Evolutionary conservation across 2,329 filamentous ascomycete genomes (phyloP), one percentile per base, ranked within the genome.

Genomic region (Epichloe amarillans): DNA sequence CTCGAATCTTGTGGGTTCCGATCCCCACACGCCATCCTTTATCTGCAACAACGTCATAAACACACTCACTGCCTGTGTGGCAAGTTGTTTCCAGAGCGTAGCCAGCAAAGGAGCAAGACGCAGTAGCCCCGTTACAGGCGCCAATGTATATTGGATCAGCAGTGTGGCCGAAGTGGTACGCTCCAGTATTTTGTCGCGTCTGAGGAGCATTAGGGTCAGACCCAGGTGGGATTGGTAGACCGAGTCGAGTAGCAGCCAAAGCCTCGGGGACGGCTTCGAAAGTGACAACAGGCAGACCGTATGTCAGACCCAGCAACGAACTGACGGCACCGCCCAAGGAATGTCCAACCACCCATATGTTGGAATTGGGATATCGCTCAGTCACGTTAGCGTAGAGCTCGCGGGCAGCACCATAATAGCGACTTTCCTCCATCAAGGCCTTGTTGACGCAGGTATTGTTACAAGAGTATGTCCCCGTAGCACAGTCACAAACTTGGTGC

Each of bases 141-240:
- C 93, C 93, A 71, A 96, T 90, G 61, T 84, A 98, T 36, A 98
- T 83, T 0, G 93, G 93, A 66, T 98, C 93, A 0, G 93, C 93
- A 0, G 89, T 97, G 61, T 97, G 90, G 4, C 93, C 93, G 64
- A 96, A 91, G 66, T 98, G 93, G 62, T 82, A 94, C 0, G 86
- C 76, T 12, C 88, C 90, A 0, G 88, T 94, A 60, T 81, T 77
- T 52, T 79, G 69, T 41, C 88, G 75, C 38, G 78, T 75, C 61
- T 94, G 88, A 33, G 88, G 84, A 35, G 79, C 74, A 41, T 77
- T 73, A 23, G 88, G 77, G 60, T 90, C 77, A 44, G 84, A 75
- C 23, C 86, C 87, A 0, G 91, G 91, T 12, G 93, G 91, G 0
- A 82, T 77, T 0, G 91, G 91, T 7, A 98, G 77, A 21, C 90